These are phyloP conservation scores for Angomonas deanei DNA, from an alignment of 208 protist genomes.

Conservation along the genomic window DNA sequence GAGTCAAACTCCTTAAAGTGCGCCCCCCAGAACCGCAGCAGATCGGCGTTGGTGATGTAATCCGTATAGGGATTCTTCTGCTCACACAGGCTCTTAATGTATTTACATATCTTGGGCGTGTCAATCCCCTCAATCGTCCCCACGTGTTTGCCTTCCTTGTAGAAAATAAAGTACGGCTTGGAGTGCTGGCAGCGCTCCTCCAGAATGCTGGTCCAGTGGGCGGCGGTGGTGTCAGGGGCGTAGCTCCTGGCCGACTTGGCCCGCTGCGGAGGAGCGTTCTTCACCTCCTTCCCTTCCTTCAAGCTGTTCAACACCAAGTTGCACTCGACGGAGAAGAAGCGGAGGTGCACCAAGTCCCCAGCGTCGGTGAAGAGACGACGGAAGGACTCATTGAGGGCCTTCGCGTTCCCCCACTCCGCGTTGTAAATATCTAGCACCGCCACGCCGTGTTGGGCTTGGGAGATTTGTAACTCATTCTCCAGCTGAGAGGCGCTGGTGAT, in stretches of 20 bases:
- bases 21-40: constrained; percentile 65
- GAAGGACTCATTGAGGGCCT: constrained; percentile 84
- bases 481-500: constrained; percentile 59
- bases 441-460: constrained; percentile 78
- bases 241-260: constrained; percentile 6
- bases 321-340: constrained; percentile 84
- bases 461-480: constrained; percentile 71
- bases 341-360: constrained; percentile 67
- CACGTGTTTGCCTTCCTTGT: constrained; percentile 78
- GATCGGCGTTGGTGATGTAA: constrained; percentile 64
- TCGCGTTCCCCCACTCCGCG: constrained; percentile 81
- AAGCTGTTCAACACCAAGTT: constrained; percentile 75
- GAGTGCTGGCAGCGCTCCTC: constrained; percentile 59
- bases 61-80: constrained; percentile 65
- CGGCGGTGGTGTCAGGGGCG: constrained; percentile 48
- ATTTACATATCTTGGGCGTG: constrained; percentile 76
- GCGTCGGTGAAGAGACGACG: constrained; percentile 75
- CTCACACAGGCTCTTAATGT: constrained; percentile 69
- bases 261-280: constrained; percentile 9
- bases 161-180: constrained; percentile 86
- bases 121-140: constrained; percentile 74
- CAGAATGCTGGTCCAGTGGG: constrained; percentile 62
- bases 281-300: constrained; percentile 25
- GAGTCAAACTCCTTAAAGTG: constrained; percentile 62
- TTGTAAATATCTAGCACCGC: constrained; percentile 85